Base-by-base conservation (phyloP, 192 early-diverging fungal species). In the Physocladia obscura region DNA sequence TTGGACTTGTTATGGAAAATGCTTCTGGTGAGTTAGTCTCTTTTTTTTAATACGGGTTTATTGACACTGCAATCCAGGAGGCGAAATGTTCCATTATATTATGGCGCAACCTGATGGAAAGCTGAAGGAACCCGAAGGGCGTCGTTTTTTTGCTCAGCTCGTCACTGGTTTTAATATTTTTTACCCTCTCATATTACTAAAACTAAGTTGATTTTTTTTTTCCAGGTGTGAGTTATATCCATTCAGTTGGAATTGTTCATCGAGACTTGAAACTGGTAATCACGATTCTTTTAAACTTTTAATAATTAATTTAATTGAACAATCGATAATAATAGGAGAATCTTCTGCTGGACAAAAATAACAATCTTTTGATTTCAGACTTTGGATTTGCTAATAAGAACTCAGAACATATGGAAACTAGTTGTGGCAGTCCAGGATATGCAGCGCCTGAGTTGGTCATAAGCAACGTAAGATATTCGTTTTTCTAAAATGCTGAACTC, bases 1-100 rank as follows among this genome's bases (percentile, higher is more conserved):
- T 99, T 79, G 97, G 97, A 34, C 95, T 99, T 70, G 90, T 98
- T 26, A 89, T 98, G 76, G 93, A 98, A 78, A 97, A 31, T 30
- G 65, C 65, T 4, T 57, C 56, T 26, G 63, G 36, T 59, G 26
- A 35, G 39, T 27, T 57, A 8, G 34, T 32, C 19, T 22, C 15
- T 57, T 69, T 40, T 8, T 4, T 36, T 15, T n/a, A 19, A 91
- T 92, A 70, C 82, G 88, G 65, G 88, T 37, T 50, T 71, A 39
- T 34, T 51, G 39, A 52, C 63, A 24, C 39, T 76, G 58, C 90
- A 57, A 89, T 93, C 51, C 58, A 87, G 93, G 93, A 60, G 96
- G 96, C 35, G 96, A 98, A 80, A 82, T 98, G 51, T 98, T 98
- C 76, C 95, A 98, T 78, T 90, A 97, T 78, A 97, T 98, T 62